These are phyloP conservation scores for Trypanosoma congolense DNA, from an alignment of 208 protist species.

Conservation along the genomic window DNA sequence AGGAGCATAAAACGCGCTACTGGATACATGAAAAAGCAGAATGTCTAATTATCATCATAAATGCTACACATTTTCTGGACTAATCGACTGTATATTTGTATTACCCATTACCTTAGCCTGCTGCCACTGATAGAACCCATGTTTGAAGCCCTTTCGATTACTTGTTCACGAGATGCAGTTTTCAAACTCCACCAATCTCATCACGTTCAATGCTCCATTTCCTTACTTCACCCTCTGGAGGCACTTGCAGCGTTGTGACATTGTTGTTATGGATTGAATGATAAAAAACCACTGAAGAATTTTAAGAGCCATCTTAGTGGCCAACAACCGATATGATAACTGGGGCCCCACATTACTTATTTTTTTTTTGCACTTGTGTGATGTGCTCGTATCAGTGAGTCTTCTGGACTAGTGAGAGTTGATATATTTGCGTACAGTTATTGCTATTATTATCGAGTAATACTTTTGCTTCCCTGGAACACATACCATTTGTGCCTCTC, in stretches of 20 bases:
- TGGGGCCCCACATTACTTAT: constrained; percentile 43
- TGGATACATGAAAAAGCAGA: constrained; percentile 43
- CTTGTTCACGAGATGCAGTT: constrained; percentile 52
- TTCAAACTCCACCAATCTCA: constrained; percentile 16
- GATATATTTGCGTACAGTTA: too few relatives aligned
- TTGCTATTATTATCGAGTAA: too few relatives aligned
- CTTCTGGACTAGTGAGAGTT: constrained; percentile 13
- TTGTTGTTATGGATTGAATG: constrained; percentile 74
- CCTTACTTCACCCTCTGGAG: constrained; percentile 59
- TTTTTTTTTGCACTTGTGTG: constrained; percentile 16
- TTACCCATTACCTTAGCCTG: constrained; percentile 62
- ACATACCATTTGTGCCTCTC: too few relatives aligned
- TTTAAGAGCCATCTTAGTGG: constrained; percentile 34
- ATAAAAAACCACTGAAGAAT: constrained; percentile 63
- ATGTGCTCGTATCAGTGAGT: constrained; percentile 16
- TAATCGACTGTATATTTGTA: constrained; percentile 36
- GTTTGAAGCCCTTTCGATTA: constrained; percentile 79
- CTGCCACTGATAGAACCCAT: constrained; percentile 47
- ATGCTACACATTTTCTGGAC: constrained; percentile 55
- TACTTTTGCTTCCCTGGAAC: too few relatives aligned
- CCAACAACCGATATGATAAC: constrained; percentile 78
- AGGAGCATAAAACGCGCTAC: constrained; percentile 44
- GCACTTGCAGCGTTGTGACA: constrained; percentile 60
- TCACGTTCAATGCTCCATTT: constrained; percentile 29
- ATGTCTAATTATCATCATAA: constrained; percentile 28